A percentile compares a stretch with the other conserved stretches of the same genome.
These are phyloP conservation scores for Antitrichia curtipendula DNA, from an alignment of 225 moss, liverwort and hornwort species.

Conservation along the genomic window DNA sequence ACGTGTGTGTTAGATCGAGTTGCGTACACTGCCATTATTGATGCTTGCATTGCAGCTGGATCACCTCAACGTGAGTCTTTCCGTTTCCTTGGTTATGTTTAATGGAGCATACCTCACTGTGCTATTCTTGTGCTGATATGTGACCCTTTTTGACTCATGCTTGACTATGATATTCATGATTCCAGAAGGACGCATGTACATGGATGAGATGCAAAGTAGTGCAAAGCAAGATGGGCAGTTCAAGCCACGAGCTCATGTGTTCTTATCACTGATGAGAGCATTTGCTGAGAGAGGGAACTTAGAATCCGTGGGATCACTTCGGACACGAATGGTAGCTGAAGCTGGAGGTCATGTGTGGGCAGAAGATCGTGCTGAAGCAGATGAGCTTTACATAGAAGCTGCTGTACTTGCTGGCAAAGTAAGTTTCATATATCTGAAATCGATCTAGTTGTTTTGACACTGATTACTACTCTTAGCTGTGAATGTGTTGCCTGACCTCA, in stretches of 20 bases:
- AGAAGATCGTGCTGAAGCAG: conserved; percentile 95
- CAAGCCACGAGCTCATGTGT: conserved; percentile 84
- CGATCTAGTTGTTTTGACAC: neutral
- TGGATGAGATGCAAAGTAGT: conserved; percentile 71
- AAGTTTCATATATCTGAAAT: neutral
- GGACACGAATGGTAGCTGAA: conserved; percentile 64
- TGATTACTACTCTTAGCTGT: neutral
- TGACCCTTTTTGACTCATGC: neutral
- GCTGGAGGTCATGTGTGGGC: conserved; percentile 70
- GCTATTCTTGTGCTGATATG: neutral
- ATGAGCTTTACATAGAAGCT: conserved; percentile 90
- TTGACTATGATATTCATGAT: neutral
- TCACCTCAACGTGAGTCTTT: conserved; percentile 57
- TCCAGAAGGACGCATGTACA: conserved; percentile 49
- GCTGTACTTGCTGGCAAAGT: conserved; percentile 80
- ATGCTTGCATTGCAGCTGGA: conserved; percentile 77
- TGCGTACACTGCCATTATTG: conserved; percentile 85
- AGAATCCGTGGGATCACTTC: conserved; percentile 49
- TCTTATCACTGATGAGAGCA: conserved; percentile 88
- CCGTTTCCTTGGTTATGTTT: no score
- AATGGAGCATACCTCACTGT: neutral
- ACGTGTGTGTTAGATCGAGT: conserved; percentile 88
- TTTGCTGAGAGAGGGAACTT: conserved; percentile 71
- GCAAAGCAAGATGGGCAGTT: conserved; percentile 46
- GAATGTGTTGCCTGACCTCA: neutral